phyloP scores from a whole-genome alignment of 108 stramenopile genomes.

The Discostella stelligeroides region DNA sequence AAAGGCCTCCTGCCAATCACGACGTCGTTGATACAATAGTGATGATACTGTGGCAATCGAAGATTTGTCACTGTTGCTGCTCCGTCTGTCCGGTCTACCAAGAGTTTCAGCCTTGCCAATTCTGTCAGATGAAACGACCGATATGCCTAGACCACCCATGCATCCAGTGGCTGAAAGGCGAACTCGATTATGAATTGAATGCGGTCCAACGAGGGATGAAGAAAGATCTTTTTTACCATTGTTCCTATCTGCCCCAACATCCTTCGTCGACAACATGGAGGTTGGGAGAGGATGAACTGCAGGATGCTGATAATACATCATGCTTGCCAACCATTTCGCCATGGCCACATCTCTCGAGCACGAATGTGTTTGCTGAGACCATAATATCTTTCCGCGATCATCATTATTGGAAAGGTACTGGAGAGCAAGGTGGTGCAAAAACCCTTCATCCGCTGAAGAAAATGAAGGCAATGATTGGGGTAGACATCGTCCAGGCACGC shows the following conservation, averaged over 20 bases:
- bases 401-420: slow-evolving; percentile 16
- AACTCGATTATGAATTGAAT: slow-evolving; percentile 30
- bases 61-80: background rate
- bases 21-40: slow-evolving; percentile 31
- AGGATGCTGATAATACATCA: slow-evolving; percentile 56
- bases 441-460: slow-evolving; percentile 28
- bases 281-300: slow-evolving; percentile 44
- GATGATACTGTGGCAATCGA: slow-evolving; percentile 18
- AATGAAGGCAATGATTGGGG: slow-evolving; percentile 14
- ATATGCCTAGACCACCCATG: slow-evolving; percentile 40
- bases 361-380: background rate
- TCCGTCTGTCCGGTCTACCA: background rate
- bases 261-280: slow-evolving; percentile 10
- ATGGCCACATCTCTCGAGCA: slow-evolving; percentile 23
- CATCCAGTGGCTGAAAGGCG: slow-evolving; percentile 31
- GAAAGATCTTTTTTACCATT: slow-evolving; percentile 10
- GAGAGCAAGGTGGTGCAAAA: slow-evolving; percentile 28
- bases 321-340: slow-evolving; percentile 41
- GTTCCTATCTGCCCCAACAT: background rate
- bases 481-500: slow-evolving; percentile 29
- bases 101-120: too few species aligned
- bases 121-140: too few species aligned
- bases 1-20: slow-evolving; percentile 60
- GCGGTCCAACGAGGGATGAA: slow-evolving; percentile 24
- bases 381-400: background rate